Percentiles rank a stretch among this genome's conserved stretches.
Evolutionary conservation across 139 green algal species (phyloP).

Genomic region (Penium margaritaceum): DNA sequence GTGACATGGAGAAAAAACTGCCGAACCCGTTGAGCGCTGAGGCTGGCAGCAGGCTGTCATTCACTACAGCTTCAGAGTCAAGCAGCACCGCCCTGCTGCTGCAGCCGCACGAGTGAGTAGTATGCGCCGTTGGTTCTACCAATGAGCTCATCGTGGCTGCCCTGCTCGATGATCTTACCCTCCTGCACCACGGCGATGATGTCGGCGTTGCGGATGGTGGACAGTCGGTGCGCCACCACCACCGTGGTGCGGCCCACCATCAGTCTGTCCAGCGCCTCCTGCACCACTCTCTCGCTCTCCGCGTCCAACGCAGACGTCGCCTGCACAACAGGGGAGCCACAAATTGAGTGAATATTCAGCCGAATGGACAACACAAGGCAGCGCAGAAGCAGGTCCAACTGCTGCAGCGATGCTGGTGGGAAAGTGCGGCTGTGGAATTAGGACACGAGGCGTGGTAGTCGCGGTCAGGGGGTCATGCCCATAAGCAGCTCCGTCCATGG

Average conservation of each 20-base stretch:
- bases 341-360: too few relatives aligned
- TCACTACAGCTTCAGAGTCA: too few relatives aligned
- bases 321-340: conserved; percentile 1
- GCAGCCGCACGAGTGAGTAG: neutral
- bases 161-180: conserved; percentile 53
- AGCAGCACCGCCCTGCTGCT: too few relatives aligned
- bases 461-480: neutral
- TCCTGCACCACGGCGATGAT: conserved; percentile 68
- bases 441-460: neutral
- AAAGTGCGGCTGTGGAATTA: neutral
- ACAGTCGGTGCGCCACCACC: conserved; percentile 78
- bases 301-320: conserved; percentile 67
- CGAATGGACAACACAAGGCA: neutral
- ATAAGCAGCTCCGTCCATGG: too few relatives aligned
- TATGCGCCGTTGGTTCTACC: neutral
- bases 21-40: too few relatives aligned
- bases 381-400: neutral
- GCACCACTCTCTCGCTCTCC: conserved; percentile 64
- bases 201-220: conserved; percentile 72
- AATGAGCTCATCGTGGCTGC: conserved; percentile 50
- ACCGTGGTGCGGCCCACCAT: conserved; percentile 71
- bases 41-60: too few relatives aligned
- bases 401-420: too few relatives aligned
- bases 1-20: too few relatives aligned
- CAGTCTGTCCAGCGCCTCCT: conserved; percentile 62